A percentile compares a stretch with the other conserved stretches of the same genome.
Evolutionary conservation across 139 green algal genomes (phyloP).

Genomic region (Auxenochlorella pyrenoidosa): DNA sequence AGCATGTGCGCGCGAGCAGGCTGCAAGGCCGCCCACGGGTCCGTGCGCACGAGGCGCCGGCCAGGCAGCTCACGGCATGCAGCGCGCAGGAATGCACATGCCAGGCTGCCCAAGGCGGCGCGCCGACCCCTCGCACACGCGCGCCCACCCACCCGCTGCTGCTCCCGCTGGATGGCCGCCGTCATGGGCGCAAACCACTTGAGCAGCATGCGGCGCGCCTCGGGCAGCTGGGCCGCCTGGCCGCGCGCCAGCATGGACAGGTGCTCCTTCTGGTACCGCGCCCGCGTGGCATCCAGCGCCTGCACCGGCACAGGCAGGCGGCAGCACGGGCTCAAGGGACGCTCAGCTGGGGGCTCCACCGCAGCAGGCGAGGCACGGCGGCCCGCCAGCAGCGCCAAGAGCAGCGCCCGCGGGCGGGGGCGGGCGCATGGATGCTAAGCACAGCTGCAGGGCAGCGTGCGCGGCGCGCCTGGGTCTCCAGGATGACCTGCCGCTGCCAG

Average conservation of each 20-base stretch:
- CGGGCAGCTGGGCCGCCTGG: constrained; percentile 34
- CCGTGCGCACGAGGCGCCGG: too few species aligned
- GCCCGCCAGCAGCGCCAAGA: too few species aligned
- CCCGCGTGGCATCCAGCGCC: constrained; percentile 37
- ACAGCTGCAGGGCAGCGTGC: too few species aligned
- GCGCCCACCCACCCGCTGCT: constrained; percentile 35
- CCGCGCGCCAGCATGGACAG: background rate
- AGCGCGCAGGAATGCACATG: too few species aligned
- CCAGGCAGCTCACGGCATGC: too few species aligned
- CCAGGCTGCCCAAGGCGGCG: too few species aligned
- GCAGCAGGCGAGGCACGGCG: too few species aligned
- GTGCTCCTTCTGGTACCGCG: constrained; percentile 43
- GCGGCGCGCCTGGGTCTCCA: constrained; percentile 35
- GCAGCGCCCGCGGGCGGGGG: too few species aligned
- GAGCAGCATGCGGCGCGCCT: constrained; percentile 45
- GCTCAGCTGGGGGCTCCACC: too few species aligned
- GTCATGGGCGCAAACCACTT: constrained; percentile 56
- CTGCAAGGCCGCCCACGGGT: background rate
- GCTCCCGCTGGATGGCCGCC: constrained; percentile 58
- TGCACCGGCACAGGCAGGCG: too few species aligned
- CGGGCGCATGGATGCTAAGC: too few species aligned
- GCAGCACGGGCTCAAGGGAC: too few species aligned
- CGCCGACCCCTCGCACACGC: background rate
- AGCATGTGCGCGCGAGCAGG: background rate
- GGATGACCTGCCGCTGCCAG: constrained; percentile 56